phyloP scores from a whole-genome alignment of 352 stramenopile species.

The Phytopythium delawarense region DNA sequence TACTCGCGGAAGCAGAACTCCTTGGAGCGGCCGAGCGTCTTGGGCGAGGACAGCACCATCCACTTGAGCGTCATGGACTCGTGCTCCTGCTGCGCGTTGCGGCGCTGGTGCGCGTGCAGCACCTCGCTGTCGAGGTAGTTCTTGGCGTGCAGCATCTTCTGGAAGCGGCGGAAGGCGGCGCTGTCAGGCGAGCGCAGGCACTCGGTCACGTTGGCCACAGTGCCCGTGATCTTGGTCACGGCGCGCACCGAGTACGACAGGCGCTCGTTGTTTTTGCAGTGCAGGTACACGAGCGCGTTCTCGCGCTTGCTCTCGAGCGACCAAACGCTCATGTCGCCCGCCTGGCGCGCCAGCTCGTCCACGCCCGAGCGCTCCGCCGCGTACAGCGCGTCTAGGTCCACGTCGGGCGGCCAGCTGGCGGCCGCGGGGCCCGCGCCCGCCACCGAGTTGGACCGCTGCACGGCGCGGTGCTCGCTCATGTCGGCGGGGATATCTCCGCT shows the following conservation, averaged over 20 bases:
- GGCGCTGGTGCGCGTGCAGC: conserved; percentile 44
- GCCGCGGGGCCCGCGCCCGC: not conserved
- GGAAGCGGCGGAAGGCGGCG: conserved; percentile 49
- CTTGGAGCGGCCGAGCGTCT: conserved; percentile 74
- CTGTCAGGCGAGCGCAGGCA: conserved; percentile 66
- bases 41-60: conserved; percentile 71
- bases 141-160: conserved; percentile 73
- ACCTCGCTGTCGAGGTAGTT: conserved; percentile 81
- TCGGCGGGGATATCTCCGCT: not conserved
- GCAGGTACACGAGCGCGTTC: conserved; percentile 61
- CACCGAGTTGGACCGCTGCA: conserved; percentile 6
- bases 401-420: conserved; percentile 57
- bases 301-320: conserved; percentile 65
- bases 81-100: conserved; percentile 14
- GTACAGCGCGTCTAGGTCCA: conserved; percentile 79
- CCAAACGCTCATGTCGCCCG: conserved; percentile 72
- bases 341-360: conserved; percentile 63
- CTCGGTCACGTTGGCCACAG: conserved; percentile 73
- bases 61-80: conserved; percentile 85
- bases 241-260: conserved; percentile 68
- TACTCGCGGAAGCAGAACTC: conserved; percentile 84
- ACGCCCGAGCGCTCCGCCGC: conserved; percentile 59
- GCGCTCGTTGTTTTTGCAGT: conserved; percentile 84
- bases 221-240: conserved; percentile 59
- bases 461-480: not conserved